Evolutionary conservation across 345 rosid genomes (phyloP).

Genomic region (Crucihimalaya himalaica): DNA sequence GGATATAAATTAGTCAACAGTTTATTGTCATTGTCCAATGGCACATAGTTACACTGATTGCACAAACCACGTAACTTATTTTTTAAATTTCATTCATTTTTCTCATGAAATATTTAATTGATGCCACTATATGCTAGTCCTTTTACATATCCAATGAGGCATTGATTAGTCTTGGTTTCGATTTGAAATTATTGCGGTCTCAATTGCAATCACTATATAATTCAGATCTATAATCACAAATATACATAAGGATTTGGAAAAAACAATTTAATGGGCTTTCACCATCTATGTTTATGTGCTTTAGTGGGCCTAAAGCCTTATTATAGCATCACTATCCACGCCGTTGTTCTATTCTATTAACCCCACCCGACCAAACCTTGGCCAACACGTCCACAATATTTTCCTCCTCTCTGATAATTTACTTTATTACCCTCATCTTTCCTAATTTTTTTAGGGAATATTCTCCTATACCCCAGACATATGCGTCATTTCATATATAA

Average conservation of each 20-base stretch:
- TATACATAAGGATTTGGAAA: no score
- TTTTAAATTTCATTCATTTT: no score
- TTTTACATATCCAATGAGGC: no score
- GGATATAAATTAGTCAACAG: no score
- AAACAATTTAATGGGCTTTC: background rate
- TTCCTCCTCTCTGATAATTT: background rate
- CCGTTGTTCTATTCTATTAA: background rate
- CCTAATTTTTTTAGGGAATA: conserved; percentile 8
- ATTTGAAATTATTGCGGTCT: no score
- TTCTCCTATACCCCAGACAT: conserved; percentile 6
- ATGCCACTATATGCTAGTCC: no score
- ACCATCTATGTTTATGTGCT: background rate
- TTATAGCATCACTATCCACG: background rate
- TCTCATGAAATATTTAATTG: no score
- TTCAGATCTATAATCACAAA: no score
- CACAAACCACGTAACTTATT: background rate
- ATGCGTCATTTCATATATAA: background rate
- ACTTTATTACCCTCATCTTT: conserved; percentile 6
- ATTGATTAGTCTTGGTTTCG: no score
- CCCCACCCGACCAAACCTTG: conserved; percentile 27
- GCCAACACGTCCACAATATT: conserved; percentile 35
- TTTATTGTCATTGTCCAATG: background rate
- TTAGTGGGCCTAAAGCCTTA: conserved; percentile 17
- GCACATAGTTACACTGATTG: background rate
- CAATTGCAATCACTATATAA: no score